phyloP scores from a whole-genome alignment of 2,329 filamentous ascomycete species.

The Ceratocystis papillata region DNA sequence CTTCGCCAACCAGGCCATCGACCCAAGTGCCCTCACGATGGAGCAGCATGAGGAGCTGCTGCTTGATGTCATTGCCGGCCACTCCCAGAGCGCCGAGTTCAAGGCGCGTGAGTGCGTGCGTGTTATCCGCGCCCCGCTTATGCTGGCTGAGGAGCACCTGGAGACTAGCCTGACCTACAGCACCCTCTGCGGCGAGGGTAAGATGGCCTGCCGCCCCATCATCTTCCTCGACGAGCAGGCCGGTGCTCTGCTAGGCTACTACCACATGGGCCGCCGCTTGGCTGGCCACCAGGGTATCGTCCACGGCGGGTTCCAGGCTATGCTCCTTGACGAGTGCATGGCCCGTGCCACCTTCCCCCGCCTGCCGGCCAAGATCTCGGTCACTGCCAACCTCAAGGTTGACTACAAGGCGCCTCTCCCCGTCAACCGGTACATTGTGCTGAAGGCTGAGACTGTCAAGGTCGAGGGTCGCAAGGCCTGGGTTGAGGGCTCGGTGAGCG shows the following conservation, averaged over 20 bases:
- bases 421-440: conserved; percentile 63
- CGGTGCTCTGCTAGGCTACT: conserved; percentile 24
- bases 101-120: conserved; percentile 22
- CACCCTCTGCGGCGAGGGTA: conserved; percentile 20
- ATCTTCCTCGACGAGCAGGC: conserved; percentile 23
- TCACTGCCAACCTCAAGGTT: conserved; percentile 75
- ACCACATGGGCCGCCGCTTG: conserved; percentile 55
- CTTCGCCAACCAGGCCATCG: conserved; percentile 18
- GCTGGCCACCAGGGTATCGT: conserved; percentile 87
- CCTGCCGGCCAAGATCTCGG: conserved; percentile 70
- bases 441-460: conserved; percentile 68
- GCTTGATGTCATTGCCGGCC: conserved; percentile 23
- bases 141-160: conserved; percentile 23
- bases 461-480: conserved; percentile 90
- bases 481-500: conserved; percentile 54
- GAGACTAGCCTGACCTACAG: conserved; percentile 23
- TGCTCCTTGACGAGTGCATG: conserved; percentile 80
- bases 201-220: conserved; percentile 23
- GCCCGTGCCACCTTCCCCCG: conserved; percentile 81
- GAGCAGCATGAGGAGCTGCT: conserved; percentile 22
- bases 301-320: conserved; percentile 85
- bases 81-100: conserved; percentile 17
- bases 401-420: conserved; percentile 74
- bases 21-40: conserved; percentile 17
- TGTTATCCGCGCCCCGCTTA: conserved; percentile 23